Conservation (phyloP, 2,329 filamentous ascomycete species). For the Scopulariopsis brevicaulis region DNA sequence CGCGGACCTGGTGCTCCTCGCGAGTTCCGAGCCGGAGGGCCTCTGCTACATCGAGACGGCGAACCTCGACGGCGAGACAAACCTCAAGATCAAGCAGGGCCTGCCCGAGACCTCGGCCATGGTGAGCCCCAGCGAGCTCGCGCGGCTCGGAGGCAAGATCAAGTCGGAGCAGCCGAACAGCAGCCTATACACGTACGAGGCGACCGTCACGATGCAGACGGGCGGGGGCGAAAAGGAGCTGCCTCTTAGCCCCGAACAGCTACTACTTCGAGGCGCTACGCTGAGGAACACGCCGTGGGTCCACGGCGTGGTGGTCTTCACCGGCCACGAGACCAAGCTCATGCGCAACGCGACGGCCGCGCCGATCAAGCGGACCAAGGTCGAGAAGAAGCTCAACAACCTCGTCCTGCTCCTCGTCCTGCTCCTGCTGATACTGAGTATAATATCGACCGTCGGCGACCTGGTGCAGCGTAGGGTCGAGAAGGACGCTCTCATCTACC, state of each 20-base stretch:
- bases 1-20: slow-evolving; percentile 81
- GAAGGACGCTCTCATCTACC: slow-evolving; percentile 55
- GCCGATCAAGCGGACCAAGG: slow-evolving; percentile 94
- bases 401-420: slow-evolving; percentile 84
- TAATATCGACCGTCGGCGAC: slow-evolving; percentile 86
- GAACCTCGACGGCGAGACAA: slow-evolving; percentile 95
- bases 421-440: slow-evolving; percentile 73
- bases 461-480: slow-evolving; percentile 63
- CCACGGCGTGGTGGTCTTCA: slow-evolving; percentile 61
- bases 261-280: slow-evolving; percentile 85
- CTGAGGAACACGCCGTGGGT: slow-evolving; percentile 95
- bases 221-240: slow-evolving; percentile 91
- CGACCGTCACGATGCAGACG: slow-evolving; percentile 80
- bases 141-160: slow-evolving; percentile 73
- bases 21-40: slow-evolving; percentile 93
- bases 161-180: slow-evolving; percentile 97
- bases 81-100: slow-evolving; percentile 96
- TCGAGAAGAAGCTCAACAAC: slow-evolving; percentile 86
- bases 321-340: slow-evolving; percentile 94
- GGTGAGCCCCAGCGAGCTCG: slow-evolving; percentile 78
- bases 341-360: slow-evolving; percentile 97
- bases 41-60: slow-evolving; percentile 98
- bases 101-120: slow-evolving; percentile 83
- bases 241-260: slow-evolving; percentile 79
- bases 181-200: slow-evolving; percentile 96